Evolutionary conservation across 2,329 filamentous ascomycete species (phyloP).

Genomic region (Pseudonectria buxi): DNA sequence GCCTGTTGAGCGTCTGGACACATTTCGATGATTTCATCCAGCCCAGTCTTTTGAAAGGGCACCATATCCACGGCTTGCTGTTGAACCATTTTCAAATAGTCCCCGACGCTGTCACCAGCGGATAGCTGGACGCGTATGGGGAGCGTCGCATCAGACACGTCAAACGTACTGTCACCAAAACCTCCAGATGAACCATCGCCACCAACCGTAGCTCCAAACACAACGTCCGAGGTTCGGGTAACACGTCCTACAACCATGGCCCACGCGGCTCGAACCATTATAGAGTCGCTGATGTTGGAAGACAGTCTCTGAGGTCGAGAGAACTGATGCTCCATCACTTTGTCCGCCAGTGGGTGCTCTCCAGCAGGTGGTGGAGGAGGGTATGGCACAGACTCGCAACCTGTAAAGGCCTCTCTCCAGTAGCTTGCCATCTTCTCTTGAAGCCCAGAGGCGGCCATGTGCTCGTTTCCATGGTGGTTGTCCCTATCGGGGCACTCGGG

Average conservation of each 20-base stretch:
- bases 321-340: neutral
- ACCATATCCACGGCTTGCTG: conserved; percentile 10
- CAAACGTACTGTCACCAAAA: conserved; percentile 15
- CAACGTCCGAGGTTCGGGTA: conserved; percentile 11
- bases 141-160: conserved; percentile 14
- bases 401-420: conserved; percentile 1
- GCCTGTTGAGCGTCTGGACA: neutral
- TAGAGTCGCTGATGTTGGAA: conserved; percentile 9
- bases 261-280: conserved; percentile 23
- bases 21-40: conserved; percentile 18
- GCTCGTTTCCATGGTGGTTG: too few species aligned
- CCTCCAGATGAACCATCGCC: conserved; percentile 18
- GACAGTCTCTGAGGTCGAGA: conserved; percentile 1
- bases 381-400: conserved; percentile 2
- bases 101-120: conserved; percentile 3
- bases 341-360: conserved; percentile 1
- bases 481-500: too few species aligned
- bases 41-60: conserved; percentile 10
- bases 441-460: too few species aligned
- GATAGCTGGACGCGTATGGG: conserved; percentile 9
- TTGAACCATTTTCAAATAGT: conserved; percentile 12
- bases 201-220: conserved; percentile 19
- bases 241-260: conserved; percentile 15
- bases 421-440: neutral
- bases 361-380: conserved; percentile 3